Percentiles rank a stretch among this genome's conserved stretches.
These are phyloP conservation scores for Alternaria longipes DNA, from an alignment of 2,329 filamentous ascomycete genomes.

Conservation along the genomic window DNA sequence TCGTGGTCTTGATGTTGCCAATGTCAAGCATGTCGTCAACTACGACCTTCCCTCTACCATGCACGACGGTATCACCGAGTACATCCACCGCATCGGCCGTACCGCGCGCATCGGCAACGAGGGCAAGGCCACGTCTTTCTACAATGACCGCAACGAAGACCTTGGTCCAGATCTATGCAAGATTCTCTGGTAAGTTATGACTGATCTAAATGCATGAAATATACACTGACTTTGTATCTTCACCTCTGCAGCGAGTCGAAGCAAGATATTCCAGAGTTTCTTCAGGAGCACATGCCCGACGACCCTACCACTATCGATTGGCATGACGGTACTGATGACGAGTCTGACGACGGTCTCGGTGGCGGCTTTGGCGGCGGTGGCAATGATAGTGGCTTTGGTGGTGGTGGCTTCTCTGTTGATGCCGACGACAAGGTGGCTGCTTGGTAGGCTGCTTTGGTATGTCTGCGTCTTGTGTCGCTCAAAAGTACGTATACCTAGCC, in stretches of 20 bases:
- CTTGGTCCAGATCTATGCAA: constrained; percentile 80
- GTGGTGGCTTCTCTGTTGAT: constrained; percentile 27
- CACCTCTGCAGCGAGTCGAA: not conserved
- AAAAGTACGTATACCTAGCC: constrained; percentile 4
- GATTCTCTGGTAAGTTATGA: constrained; percentile 62
- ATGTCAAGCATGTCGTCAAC: constrained; percentile 92
- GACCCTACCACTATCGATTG: constrained; percentile 60
- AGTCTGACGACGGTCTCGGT: constrained; percentile 37
- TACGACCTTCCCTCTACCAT: constrained; percentile 80
- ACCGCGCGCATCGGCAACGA: constrained; percentile 92
- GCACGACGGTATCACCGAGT: constrained; percentile 91
- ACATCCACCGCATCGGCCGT: constrained; percentile 93
- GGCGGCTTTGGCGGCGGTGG: constrained; percentile 16
- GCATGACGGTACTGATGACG: constrained; percentile 60
- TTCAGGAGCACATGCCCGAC: constrained; percentile 70
- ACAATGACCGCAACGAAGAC: constrained; percentile 77
- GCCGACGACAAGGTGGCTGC: constrained; percentile 35
- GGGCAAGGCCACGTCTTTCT: constrained; percentile 89
- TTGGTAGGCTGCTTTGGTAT: constrained; percentile 33
- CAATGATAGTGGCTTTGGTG: constrained; percentile 16
- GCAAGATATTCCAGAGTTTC: constrained; percentile 76
- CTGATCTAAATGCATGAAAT: constrained; percentile 65
- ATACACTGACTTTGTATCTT: not conserved
- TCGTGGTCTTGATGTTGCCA: constrained; percentile 87
- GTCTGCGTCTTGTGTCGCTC: not conserved